Base-by-base conservation (phyloP, 768 basidiomycete genomes). In the Fomitopsis pulvina region DNA sequence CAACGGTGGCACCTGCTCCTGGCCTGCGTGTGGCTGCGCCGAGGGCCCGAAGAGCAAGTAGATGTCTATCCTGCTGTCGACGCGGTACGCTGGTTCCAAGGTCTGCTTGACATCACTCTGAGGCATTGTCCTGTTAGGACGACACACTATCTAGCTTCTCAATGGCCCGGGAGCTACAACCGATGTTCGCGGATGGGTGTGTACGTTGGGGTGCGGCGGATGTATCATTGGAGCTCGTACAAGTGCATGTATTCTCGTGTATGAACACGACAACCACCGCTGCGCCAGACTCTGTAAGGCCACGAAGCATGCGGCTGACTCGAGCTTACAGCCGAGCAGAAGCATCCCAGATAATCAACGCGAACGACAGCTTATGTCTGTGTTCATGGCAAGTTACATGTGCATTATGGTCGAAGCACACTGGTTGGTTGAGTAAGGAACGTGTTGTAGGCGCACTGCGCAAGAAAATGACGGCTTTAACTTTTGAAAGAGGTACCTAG, bases 11-110 rank as follows among this genome's bases (percentile, higher is more conserved):
- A 48, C 40, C 48, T 72, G 71, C 59, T 56, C 54, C 43, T 68
- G 63, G 52, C 65, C 65, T 16, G 57, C 63, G 59, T 66, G 65
- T 50, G 57, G 55, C 30, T 66, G 68, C 57, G 62, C 60, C 56
- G 62, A 67, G 26, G 60, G 67, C 27, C 63, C 70, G n/a, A 69
- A 68, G 63, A 68, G 68, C 53, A 50, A 58, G 53, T 45, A 44
- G 37, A 39, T 25, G 21, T 54, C 53, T 42, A 5, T 37, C 14
- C 34, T 18, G 34, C 34, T 37, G 14, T 37, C 34, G 7, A 37
- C 14, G 18, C 14, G 14, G 34, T 37, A 4, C 18, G 14, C 34
- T 8, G 29, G 7, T 8, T 14, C 8, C 29, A 30, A 30, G 7
- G 14, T 7, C 29, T 30, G 29, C 29, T n/a, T 30, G 29, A 30